A percentile compares a stretch with the other conserved stretches of the same genome.
Conservation (phyloP, 2,329 filamentous ascomycete species). For the Chalaropsis ovoidea region DNA sequence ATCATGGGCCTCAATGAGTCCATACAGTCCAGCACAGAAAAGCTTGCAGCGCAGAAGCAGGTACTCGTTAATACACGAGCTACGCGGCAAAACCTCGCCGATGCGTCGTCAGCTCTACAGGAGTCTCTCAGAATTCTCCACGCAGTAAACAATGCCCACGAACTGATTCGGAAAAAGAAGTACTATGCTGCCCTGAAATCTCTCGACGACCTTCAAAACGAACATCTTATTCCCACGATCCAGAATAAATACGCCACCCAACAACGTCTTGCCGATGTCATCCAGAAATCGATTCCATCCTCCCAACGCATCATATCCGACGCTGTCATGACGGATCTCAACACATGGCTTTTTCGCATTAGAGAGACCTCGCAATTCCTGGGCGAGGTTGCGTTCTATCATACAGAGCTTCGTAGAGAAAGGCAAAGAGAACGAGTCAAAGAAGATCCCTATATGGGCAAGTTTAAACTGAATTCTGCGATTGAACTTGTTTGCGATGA, state of each 20-base stretch:
- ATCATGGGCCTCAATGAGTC: conserved; percentile 89
- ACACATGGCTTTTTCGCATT: conserved; percentile 92
- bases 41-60: conserved; percentile 87
- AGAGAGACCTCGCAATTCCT: conserved; percentile 92
- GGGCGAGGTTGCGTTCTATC: conserved; percentile 92
- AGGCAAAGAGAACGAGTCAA: conserved; percentile 77
- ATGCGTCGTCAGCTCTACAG: conserved; percentile 76
- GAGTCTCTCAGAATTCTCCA: conserved; percentile 87
- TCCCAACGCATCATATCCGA: conserved; percentile 91
- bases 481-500: conserved; percentile 95
- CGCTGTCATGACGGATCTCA: conserved; percentile 91
- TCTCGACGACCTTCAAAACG: conserved; percentile 89
- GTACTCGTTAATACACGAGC: conserved; percentile 84
- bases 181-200: conserved; percentile 93
- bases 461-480: conserved; percentile 88
- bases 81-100: conserved; percentile 89
- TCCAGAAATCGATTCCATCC: conserved; percentile 87
- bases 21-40: conserved; percentile 90
- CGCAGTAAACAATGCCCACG: conserved; percentile 87
- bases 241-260: conserved; percentile 82
- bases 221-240: conserved; percentile 65
- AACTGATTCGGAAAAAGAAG: conserved; percentile 81
- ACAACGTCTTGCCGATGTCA: conserved; percentile 88
- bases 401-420: conserved; percentile 76
- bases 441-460: conserved; percentile 59